Evolutionary conservation across 352 stramenopile species (phyloP).

Genomic region (Pythium graminicola): DNA sequence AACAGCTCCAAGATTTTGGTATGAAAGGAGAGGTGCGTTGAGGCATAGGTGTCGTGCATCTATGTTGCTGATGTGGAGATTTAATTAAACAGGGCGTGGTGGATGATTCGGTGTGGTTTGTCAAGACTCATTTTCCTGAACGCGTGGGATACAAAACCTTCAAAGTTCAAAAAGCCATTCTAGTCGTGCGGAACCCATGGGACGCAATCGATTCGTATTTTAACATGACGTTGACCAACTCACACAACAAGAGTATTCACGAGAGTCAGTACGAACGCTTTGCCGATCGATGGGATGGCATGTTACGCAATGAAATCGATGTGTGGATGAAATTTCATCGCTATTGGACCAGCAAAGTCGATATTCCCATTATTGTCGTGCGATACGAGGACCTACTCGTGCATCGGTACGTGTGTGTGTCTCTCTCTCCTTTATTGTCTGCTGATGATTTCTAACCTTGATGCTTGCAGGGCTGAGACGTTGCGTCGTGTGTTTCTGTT

Average conservation of each 20-base stretch:
- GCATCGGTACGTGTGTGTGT: constrained; percentile 36
- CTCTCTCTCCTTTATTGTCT: neutral
- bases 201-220: constrained; percentile 99
- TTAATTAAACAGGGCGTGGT: constrained; percentile 87
- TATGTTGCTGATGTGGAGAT: too few species aligned
- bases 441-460: neutral
- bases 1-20: constrained; percentile 83
- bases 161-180: constrained; percentile 70
- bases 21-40: constrained; percentile 74
- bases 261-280: constrained; percentile 86
- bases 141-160: constrained; percentile 88
- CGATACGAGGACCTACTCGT: constrained; percentile 90
- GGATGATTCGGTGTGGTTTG: constrained; percentile 92
- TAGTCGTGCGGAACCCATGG: constrained; percentile 94
- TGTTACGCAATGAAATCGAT: constrained; percentile 89
- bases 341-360: constrained; percentile 87
- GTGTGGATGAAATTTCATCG: constrained; percentile 89
- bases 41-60: too few species aligned
- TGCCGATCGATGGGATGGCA: constrained; percentile 79
- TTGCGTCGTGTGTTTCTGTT: constrained; percentile 79
- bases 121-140: constrained; percentile 99
- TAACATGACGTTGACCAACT: constrained; percentile 95
- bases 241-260: constrained; percentile 88
- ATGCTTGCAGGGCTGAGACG: constrained; percentile 52
- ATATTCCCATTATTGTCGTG: constrained; percentile 88